These are phyloP conservation scores for Juncus effusus DNA, from an alignment of 176 grass and related monocot species.

Conservation along the genomic window DNA sequence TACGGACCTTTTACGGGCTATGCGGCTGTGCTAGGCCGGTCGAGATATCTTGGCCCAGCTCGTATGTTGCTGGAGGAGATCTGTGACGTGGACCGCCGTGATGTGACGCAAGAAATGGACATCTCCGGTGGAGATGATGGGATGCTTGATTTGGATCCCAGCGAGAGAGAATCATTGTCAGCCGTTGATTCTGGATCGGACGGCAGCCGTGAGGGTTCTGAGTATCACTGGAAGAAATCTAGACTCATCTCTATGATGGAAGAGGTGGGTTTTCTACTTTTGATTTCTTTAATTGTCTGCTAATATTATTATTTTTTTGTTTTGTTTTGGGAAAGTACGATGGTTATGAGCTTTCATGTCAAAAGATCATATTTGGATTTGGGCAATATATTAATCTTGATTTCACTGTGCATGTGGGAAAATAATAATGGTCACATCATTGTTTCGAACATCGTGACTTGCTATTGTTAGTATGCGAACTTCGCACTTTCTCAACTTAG, in stretches of 20 bases:
- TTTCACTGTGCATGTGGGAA: constrained; percentile 27
- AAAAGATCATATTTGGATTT: constrained; percentile 19
- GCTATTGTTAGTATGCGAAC: constrained; percentile 19
- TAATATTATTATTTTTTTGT: constrained; percentile 30
- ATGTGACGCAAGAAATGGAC: constrained; percentile 30
- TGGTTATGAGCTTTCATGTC: constrained; percentile 17
- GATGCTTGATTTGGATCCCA: constrained; percentile 36
- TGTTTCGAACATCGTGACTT: constrained; percentile 24
- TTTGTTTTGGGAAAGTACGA: constrained; percentile 13
- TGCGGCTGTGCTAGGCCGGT: constrained; percentile 64
- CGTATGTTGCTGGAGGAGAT: constrained; percentile 85
- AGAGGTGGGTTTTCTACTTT: constrained; percentile 48
- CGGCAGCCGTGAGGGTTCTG: constrained; percentile 28
- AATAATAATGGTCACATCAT: constrained; percentile 25
- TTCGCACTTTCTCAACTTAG: constrained; percentile 1
- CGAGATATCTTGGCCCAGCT: constrained; percentile 76
- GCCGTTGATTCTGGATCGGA: constrained; percentile 37
- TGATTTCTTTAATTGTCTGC: constrained; percentile 21
- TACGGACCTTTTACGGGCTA: constrained; percentile 92
- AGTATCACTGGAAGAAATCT: constrained; percentile 96
- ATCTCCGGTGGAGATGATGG: constrained; percentile 19
- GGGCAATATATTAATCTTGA: constrained; percentile 9
- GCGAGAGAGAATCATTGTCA: constrained; percentile 18
- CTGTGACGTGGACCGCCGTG: constrained; percentile 67
- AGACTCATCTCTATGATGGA: constrained; percentile 85